Evolutionary conservation across 441 rosid genomes (phyloP), one percentile per base, ranked within the genome.

Genomic region (Adansonia gregorii): DNA sequence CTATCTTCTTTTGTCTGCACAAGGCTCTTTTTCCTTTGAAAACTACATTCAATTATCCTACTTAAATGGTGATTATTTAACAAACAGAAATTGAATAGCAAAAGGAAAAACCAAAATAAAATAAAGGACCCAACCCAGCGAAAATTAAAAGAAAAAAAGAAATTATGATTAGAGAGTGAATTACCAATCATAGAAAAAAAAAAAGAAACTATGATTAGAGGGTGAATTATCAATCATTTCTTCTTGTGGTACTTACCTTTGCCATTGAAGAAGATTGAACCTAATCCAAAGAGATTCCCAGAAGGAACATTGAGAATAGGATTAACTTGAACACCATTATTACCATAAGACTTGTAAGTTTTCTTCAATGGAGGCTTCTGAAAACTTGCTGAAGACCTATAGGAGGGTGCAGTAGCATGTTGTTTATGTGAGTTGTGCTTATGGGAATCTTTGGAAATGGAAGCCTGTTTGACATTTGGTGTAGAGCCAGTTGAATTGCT

Each of bases 321-420:
- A 79, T 81, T 89, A 46, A 94, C 90, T 24, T 87, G 86, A 43
- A 86, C 84, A 43, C 89, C 87, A 71, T 79, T 81, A 2, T 79
- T 81, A 1, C 88, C 89, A 78, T 85, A 80, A 54, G 81, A 20
- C 70, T 89, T 89, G 71, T 86, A 89, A 27, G 74, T 85, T 79
- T 90, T 92, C 90, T 85, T 90, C 88, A 92, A 76, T 27, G 97
- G 97, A 15, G 97, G 97, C 79, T 89, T 93, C 64, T 84, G 91
- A 75, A 83, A 76, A 63, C 76, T 79, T 20, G 60, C 51, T 72
- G 83, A 66, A 8, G 87, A 78, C 8, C 78, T 54, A 4, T 82
- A 15, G 12, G 60, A 1, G 79, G 22, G 6, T 66, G 35, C 12
- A n/a, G 17, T 6, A 52, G 67, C 19, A 66, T 48, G 88, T 80